A percentile compares a stretch with the other conserved stretches of the same genome.
These are phyloP conservation scores for Fulvia fulva DNA, from an alignment of 2,329 filamentous ascomycete species.

Conservation along the genomic window DNA sequence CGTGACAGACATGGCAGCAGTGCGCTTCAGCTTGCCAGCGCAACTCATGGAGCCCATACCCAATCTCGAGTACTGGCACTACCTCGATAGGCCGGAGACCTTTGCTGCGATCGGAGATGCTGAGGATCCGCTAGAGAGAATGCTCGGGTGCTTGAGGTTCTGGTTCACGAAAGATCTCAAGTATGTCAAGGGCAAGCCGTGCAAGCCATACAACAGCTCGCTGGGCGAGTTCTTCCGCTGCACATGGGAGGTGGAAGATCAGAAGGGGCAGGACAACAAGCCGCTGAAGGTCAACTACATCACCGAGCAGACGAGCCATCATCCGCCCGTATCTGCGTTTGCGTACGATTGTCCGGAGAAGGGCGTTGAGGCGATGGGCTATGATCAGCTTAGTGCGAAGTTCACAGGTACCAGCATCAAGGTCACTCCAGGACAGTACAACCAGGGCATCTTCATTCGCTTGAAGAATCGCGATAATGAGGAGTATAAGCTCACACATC, in stretches of 20 bases:
- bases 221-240: constrained; percentile 98
- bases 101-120: constrained; percentile 84
- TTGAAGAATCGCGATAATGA: constrained; percentile 76
- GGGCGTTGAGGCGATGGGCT: constrained; percentile 81
- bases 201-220: constrained; percentile 98
- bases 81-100: constrained; percentile 89
- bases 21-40: constrained; percentile 92
- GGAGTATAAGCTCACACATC: constrained; percentile 92
- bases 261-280: constrained; percentile 30
- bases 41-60: constrained; percentile 94
- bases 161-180: constrained; percentile 99
- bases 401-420: constrained; percentile 95
- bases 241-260: constrained; percentile 83
- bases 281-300: constrained; percentile 83
- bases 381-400: constrained; percentile 94
- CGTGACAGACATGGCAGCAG: constrained; percentile 89
- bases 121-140: constrained; percentile 84
- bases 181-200: constrained; percentile 97
- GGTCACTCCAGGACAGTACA: constrained; percentile 86
- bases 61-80: constrained; percentile 99
- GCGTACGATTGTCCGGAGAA: constrained; percentile 89
- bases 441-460: constrained; percentile 91
- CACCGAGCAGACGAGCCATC: constrained; percentile 96
- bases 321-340: constrained; percentile 95
- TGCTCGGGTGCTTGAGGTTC: constrained; percentile 90